Evolutionary conservation across 495 filamentous ascomycete genomes (phyloP).

Genomic region (Aspergillus taichungensis): DNA sequence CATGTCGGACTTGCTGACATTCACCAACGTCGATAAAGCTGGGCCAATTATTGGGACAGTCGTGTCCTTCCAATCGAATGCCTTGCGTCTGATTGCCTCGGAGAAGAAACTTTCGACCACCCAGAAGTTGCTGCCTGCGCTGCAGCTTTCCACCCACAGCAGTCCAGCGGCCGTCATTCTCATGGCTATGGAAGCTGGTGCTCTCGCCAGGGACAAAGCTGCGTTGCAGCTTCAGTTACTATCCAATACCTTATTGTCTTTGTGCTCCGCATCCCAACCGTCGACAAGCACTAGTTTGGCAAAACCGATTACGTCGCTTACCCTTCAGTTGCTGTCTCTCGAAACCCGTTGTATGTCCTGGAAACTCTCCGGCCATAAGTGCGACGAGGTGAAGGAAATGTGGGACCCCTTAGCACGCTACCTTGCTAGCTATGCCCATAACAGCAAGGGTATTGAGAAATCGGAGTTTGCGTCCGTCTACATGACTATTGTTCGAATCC

Average conservation of each 20-base stretch:
- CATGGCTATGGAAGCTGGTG: slow-evolving; percentile 34
- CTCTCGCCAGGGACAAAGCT: slow-evolving; percentile 46
- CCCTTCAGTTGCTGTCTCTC: slow-evolving; percentile 59
- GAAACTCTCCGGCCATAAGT: slow-evolving; percentile 60
- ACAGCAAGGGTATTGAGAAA: slow-evolving; percentile 33
- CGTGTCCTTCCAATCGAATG: slow-evolving; percentile 36
- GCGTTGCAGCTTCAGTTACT: slow-evolving; percentile 62
- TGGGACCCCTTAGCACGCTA: slow-evolving; percentile 60
- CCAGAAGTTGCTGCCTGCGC: slow-evolving; percentile 36
- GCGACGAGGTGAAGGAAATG: slow-evolving; percentile 59
- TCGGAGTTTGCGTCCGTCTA: slow-evolving; percentile 32
- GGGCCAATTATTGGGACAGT: slow-evolving; percentile 28
- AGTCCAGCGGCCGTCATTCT: slow-evolving; percentile 62
- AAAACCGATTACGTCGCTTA: slow-evolving; percentile 51
- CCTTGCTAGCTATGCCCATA: slow-evolving; percentile 51
- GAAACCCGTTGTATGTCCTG: slow-evolving; percentile 60
- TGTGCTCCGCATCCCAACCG: slow-evolving; percentile 39
- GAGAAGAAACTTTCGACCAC: slow-evolving; percentile 38
- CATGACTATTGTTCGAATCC: slow-evolving; percentile 32
- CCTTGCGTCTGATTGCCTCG: slow-evolving; percentile 39
- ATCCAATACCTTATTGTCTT: slow-evolving; percentile 55
- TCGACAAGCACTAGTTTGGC: slow-evolving; percentile 35
- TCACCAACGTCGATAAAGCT: slow-evolving; percentile 33
- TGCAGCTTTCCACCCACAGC: slow-evolving; percentile 38
- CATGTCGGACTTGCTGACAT: slow-evolving; percentile 56